A percentile compares a stretch with the other conserved stretches of the same genome.
phyloP scores from a whole-genome alignment of 441 rosid genomes.

The Mallotus repandus region DNA sequence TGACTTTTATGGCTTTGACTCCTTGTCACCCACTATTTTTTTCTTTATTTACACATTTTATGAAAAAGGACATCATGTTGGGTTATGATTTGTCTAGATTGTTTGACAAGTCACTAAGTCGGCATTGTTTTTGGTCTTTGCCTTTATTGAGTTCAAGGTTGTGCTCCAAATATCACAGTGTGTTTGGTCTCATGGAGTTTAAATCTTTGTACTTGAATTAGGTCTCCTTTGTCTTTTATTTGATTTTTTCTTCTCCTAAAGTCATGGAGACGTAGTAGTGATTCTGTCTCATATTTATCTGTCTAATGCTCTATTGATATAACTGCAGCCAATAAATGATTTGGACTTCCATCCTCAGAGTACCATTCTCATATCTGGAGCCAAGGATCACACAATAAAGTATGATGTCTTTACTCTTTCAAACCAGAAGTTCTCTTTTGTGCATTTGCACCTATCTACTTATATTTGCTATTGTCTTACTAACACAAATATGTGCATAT shows the following conservation, averaged over 20 bases:
- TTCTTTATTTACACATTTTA: neutral
- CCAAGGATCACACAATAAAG: constrained; percentile 86
- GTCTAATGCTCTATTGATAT: constrained; percentile 23
- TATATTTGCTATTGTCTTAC: neutral
- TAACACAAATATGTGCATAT: neutral
- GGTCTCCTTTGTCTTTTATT: neutral
- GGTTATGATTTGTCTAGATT: neutral
- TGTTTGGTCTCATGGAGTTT: too few relatives aligned
- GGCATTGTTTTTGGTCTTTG: neutral
- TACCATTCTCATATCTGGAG: constrained; percentile 64
- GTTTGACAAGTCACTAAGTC: neutral
- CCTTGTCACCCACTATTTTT: neutral
- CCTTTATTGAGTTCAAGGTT: neutral
- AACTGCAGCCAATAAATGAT: constrained; percentile 74
- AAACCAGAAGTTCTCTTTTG: neutral
- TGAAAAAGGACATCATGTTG: neutral
- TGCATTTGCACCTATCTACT: neutral
- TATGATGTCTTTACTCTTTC: constrained; percentile 28
- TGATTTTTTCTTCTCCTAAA: neutral
- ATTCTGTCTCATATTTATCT: too few relatives aligned
- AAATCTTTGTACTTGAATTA: constrained; percentile 7
- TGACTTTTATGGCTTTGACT: neutral
- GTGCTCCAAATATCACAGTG: too few relatives aligned
- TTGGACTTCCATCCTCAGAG: constrained; percentile 87
- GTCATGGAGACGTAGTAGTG: too few relatives aligned